phyloP scores from a whole-genome alignment of 2,329 filamentous ascomycete genomes.

The Hypoxylon sp. region DNA sequence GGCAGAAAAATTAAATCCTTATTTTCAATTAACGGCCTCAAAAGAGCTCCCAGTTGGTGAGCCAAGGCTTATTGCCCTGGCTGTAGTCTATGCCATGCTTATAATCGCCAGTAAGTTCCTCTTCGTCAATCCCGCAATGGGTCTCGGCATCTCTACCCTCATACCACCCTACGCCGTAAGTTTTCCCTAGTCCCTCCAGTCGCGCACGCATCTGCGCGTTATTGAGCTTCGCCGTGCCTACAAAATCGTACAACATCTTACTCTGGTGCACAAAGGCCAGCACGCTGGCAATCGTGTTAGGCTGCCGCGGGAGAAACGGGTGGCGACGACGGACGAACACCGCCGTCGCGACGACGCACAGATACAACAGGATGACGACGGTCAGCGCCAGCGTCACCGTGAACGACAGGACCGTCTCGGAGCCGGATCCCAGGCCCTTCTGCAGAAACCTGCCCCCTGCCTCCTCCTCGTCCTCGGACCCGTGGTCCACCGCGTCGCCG shows the following conservation, averaged over 20 bases:
- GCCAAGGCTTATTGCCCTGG: constrained; percentile 62
- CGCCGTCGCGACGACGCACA: constrained; percentile 65
- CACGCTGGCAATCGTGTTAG: constrained; percentile 79
- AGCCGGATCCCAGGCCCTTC: constrained; percentile 57
- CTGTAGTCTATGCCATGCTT: constrained; percentile 67
- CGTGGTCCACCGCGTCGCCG: constrained; percentile 21
- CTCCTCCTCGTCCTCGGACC: constrained; percentile 25
- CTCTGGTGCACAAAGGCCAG: constrained; percentile 82
- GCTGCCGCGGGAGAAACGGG: constrained; percentile 79
- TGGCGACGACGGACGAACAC: constrained; percentile 71
- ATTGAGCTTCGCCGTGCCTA: constrained; percentile 71
- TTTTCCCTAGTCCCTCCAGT: constrained; percentile 68
- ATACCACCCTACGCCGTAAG: constrained; percentile 82
- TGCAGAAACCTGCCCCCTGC: too few species aligned
- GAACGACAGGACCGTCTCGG: constrained; percentile 71
- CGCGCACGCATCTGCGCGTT: constrained; percentile 68
- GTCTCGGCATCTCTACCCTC: constrained; percentile 74
- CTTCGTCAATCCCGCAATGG: constrained; percentile 81
- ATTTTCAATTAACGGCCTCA: constrained; percentile 29
- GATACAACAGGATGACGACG: constrained; percentile 70
- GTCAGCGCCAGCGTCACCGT: constrained; percentile 70
- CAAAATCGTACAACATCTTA: constrained; percentile 81
- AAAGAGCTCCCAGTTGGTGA: constrained; percentile 50
- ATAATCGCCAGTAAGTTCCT: constrained; percentile 72
- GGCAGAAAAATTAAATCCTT: too few species aligned